A percentile compares a stretch with the other conserved stretches of the same genome.
phyloP scores from a whole-genome alignment of 768 basidiomycete genomes.

The Xerocomus potaroensis region DNA sequence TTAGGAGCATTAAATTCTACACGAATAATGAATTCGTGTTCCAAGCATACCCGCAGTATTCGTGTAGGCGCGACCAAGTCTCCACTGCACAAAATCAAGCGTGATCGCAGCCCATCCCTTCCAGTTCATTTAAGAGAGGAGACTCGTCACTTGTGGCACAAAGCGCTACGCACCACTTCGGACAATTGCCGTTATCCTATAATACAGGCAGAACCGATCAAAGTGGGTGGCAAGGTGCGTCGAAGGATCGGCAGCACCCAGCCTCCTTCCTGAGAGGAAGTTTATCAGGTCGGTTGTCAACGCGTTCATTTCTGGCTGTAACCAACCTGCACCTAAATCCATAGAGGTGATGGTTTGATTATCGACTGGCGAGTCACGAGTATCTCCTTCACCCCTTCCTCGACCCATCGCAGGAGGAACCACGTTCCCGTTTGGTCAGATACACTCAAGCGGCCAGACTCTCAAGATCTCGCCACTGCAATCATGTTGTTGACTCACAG shows the following conservation, averaged over 20 bases:
- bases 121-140: conserved; percentile 6
- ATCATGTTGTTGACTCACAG: conserved; percentile 23
- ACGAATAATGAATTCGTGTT: background rate
- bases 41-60: conserved; percentile 17
- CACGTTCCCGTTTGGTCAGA: conserved; percentile 30
- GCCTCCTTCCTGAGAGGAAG: conserved; percentile 22
- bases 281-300: conserved; percentile 24
- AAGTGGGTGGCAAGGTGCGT: conserved; percentile 19
- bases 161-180: conserved; percentile 28
- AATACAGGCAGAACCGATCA: conserved; percentile 19
- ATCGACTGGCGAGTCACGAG: conserved; percentile 26
- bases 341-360: conserved; percentile 27
- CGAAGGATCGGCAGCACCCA: conserved; percentile 17
- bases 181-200: conserved; percentile 19
- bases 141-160: conserved; percentile 22
- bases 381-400: background rate
- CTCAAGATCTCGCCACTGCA: conserved; percentile 26
- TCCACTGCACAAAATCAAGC: conserved; percentile 10
- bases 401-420: conserved; percentile 24
- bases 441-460: conserved; percentile 24
- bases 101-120: conserved; percentile 21
- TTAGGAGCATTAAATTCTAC: background rate
- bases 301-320: background rate
- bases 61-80: background rate
- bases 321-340: background rate